phyloP scores from a whole-genome alignment of 2,329 filamentous ascomycete species.

The Dissoconium aciculare region DNA sequence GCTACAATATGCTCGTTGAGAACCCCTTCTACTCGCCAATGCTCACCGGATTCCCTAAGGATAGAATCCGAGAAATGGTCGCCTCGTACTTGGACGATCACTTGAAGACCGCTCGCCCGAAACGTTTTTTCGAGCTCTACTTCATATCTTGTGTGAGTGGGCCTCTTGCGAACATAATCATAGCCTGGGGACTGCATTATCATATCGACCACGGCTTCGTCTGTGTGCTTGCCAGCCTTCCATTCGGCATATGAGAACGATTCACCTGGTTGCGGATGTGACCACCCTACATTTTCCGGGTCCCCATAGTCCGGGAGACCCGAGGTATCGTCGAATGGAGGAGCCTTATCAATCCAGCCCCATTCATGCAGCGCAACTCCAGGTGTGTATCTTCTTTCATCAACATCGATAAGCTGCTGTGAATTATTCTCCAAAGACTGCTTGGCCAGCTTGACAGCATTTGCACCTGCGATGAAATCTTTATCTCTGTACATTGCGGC shows the following conservation, averaged over 20 bases:
- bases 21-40: conserved; percentile 32
- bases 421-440: too few species aligned
- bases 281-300: neutral
- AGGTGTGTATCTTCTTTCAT: too few species aligned
- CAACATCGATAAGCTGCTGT: too few species aligned
- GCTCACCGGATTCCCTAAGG: conserved; percentile 17
- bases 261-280: conserved; percentile 6
- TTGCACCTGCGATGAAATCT: too few species aligned
- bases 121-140: conserved; percentile 20
- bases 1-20: conserved; percentile 48
- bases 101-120: conserved; percentile 35
- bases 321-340: too few species aligned
- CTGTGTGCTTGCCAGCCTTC: conserved; percentile 1
- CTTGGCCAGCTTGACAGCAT: too few species aligned
- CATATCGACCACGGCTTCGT: conserved; percentile 1
- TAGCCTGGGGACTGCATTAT: neutral
- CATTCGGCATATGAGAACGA: conserved; percentile 4
- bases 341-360: too few species aligned
- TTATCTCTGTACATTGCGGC: neutral
- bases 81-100: conserved; percentile 45
- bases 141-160: conserved; percentile 1
- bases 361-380: too few species aligned
- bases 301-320: too few species aligned
- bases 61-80: conserved; percentile 39
- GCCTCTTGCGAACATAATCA: neutral